Base-by-base conservation (phyloP, 148 eudicot genomes). In the Persicaria maculosa region DNA sequence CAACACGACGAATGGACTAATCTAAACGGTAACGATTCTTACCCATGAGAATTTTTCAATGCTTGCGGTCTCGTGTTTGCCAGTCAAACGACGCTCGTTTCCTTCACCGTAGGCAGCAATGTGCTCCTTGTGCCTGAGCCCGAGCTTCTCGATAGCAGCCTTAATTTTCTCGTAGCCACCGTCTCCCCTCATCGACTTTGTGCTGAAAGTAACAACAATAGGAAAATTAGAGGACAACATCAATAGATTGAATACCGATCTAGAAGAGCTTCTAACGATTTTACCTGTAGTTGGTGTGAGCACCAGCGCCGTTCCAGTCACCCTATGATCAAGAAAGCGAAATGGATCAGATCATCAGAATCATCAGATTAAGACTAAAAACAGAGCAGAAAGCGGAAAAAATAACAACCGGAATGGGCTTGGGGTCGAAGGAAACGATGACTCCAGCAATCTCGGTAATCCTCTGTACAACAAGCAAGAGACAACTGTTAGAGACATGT, bases 291-390 rank as follows among this genome's bases (percentile, higher is more conserved):
- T 88, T 88, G 31, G 84, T 80, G 85, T 88, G 92, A 70, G 92
- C 92, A 80, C 92, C 90, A 36, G 92, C 92, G 2, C 92, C 92
- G 46, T 88, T 88, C 90, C 90, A 88, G 76, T 88, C 92, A 74
- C 92, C 92, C 86, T 83, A 72, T 50, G 40, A 43, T 45, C 9
- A 40, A 73, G 5, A 44, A 62, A 16, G 20, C 1, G 43, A 64
- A 36, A 43, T 0, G 19, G 52, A 6, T 62, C n/a, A 22, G 25
- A 22, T 22, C 25, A 22, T 22, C 25, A 62, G 44, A 31, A 58
- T 58, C 64, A n/a, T 58, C 4, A 8, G 36, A 58, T 19, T 19
- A 58, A 19, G 64, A 58, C 19, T n/a, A 20, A 25, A 20, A 6
- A 15, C n/a, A 20, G 15, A 22, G 17, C 47, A 1, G 19, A 15